Evolutionary conservation across 2,329 filamentous ascomycete species (phyloP), one percentile per base, ranked within the genome.

Genomic region (Ambrosiella beaveri): DNA sequence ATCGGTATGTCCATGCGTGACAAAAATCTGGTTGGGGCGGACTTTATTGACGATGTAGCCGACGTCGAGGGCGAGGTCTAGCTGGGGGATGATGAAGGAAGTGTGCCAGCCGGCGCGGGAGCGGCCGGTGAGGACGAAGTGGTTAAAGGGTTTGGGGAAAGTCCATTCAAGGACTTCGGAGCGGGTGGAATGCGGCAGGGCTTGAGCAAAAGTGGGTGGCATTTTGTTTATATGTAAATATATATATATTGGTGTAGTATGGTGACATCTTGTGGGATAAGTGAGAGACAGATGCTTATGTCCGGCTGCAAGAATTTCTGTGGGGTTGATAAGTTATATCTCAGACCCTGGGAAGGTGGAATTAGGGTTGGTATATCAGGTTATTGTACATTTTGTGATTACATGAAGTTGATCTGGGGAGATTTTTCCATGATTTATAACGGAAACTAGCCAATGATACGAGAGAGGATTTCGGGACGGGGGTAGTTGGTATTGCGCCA

Each of bases 401-500:
- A 27, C 27, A 27, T 27, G 27, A 27, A 27, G 27, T 27, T 27
- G 5, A 27, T 27, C 5, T 27, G 3, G 27, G 27, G 27, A 27
- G 27, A 27, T 27, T 27, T 27, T 27, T 27, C 27, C 27, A 4
- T 27, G 27, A 27, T 27, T 27, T 27, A 27, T 27, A 47, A 35
- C 15, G 35, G 51, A 13, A n/a, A n/a, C 17, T 58, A 63, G 11
- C 62, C 62, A 17, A 63, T 56, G 12, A 63, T 61, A 37, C 40
- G 53, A 45, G 51, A 38, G 13, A 59, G 51, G 36, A 79, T 72
- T 17, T 74, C 64, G 15, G 75, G 67, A n/a, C 71, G 69, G 0
- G 70, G 64, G 61, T 78, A 81, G 66, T 86, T 89, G 2, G 84
- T 84, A 64, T 85, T 82, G 62, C 84, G 78, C 74, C 83, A 88